Evolutionary conservation across 2,329 filamentous ascomycete species (phyloP), one percentile per base, ranked within the genome.

Genomic region (Colletotrichum liriopes): DNA sequence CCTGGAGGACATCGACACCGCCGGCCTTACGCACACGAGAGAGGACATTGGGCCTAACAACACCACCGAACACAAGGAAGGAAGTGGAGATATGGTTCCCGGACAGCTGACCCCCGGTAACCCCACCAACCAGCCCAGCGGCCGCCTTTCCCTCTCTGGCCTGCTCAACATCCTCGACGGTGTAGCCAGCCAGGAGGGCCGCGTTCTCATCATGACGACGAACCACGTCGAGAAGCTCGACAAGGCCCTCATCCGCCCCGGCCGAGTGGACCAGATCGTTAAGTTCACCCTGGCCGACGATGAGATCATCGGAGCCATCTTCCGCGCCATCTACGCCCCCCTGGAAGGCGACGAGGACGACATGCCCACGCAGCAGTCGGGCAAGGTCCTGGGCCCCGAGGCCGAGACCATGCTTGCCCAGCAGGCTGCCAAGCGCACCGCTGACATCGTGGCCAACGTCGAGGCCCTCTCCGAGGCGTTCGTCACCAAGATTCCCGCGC

Each of bases 121-220:
- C 47, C 76, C 75, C 20, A 73, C 73, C 39, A 79, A 71, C 29
- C 37, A 60, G 29, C 77, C 75, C 54, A 64, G 62, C 41, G 67
- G 71, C 51, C 65, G 86, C 5, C 81, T 96, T 55, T 94, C 93
- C 0, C 86, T 96, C 2, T 94, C 93, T 0, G 93, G 93, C 0
- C 85, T 96, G 2, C 89, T 96, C 59, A 96, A 96, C 81, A 92
- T 93, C 58, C 91, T 96, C 51, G 93, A 97, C 76, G 93, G 94
- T 49, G 89, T 91, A 8, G 89, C 89, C 23, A 90, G 89, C 11
- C 88, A 91, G 74, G 90, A 92, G 77, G 89, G 89, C 8, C 86
- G 89, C n/a, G 84, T 91, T 6, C 84, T 91, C 18, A 87, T 91
- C 79, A 91, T 91, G 89, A 91, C 89, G 2, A 91, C 89, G n/a